phyloP scores from a whole-genome alignment of 306 rosid genomes.

The Ziziphus jujuba region DNA sequence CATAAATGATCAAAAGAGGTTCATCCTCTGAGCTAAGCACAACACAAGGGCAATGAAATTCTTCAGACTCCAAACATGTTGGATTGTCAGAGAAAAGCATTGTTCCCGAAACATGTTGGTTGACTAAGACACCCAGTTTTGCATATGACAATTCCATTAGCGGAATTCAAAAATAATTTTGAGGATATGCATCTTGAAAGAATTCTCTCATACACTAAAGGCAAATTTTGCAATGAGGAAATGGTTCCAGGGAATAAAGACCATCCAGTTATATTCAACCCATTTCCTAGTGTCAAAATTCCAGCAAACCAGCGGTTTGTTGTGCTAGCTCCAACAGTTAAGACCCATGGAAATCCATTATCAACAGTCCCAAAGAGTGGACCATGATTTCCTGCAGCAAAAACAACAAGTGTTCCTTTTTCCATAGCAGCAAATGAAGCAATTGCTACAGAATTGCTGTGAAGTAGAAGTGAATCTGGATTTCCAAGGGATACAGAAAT shows the following conservation, averaged over 20 bases:
- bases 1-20: background rate
- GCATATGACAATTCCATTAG: too few species aligned
- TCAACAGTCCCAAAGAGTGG: background rate
- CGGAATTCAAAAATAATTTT: too few species aligned
- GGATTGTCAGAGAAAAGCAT: too few species aligned
- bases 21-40: background rate
- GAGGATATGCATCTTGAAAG: too few species aligned
- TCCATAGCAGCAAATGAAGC: background rate
- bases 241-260: too few species aligned
- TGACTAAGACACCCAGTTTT: too few species aligned
- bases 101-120: too few species aligned
- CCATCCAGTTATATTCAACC: too few species aligned
- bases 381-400: background rate
- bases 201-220: too few species aligned
- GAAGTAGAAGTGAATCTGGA: background rate
- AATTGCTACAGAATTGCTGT: too few species aligned
- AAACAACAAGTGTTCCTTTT: background rate
- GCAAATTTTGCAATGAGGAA: too few species aligned
- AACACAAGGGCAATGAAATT: background rate
- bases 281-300: background rate
- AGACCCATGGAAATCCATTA: constrained; percentile 1
- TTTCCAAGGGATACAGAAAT: background rate
- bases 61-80: background rate
- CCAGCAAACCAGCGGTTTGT: background rate
- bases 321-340: background rate